Evolutionary conservation across 257 asterid species (phyloP), one percentile per base, ranked within the genome.

Genomic region (Solanum paucissectum): DNA sequence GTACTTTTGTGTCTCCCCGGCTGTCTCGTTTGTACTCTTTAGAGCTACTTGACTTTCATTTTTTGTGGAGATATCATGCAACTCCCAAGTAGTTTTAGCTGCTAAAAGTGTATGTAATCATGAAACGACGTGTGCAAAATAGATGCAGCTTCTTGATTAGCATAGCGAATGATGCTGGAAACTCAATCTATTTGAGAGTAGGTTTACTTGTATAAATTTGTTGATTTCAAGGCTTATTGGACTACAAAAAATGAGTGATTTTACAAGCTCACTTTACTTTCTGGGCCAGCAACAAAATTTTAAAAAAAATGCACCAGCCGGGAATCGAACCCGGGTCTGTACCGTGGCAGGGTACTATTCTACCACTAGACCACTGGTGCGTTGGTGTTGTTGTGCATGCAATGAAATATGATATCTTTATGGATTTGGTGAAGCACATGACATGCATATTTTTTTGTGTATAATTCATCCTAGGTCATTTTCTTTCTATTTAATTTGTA

Each of bases 311-410:
- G 98, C 98, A 95, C 93, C 96, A 95, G 96, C 97, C 93, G 96
- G 97, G 96, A 95, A 94, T 93, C 93, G 96, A 95, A 94, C 97
- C 95, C 94, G 95, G 95, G 96, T 93, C 96, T 95, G 95, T 93
- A 94, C 95, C 94, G 94, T 95, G 97, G 96, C 95, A 94, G 97
- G 94, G 95, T 93, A 94, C 94, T 95, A 94, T 93, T 93, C 98
- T 94, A 94, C 98, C 98, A 95, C 95, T 93, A 93, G 98, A 94
- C 98, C 98, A 94, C 96, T 95, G 93, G 95, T 94, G 98, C 98
- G 0, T n/a, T 12, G 12, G 2, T 75, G 5, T 11, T 37, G 6
- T 9, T 5, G 34, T 9, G 3, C 32, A 11, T 12, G 11, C 20
- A 74, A 9, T 7, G 27, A 0, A 20, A 20, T 18, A 7, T 21